A percentile compares a stretch with the other conserved stretches of the same genome.
These are phyloP conservation scores for Globisporangium lucens DNA, from an alignment of 352 stramenopile species.

Conservation along the genomic window DNA sequence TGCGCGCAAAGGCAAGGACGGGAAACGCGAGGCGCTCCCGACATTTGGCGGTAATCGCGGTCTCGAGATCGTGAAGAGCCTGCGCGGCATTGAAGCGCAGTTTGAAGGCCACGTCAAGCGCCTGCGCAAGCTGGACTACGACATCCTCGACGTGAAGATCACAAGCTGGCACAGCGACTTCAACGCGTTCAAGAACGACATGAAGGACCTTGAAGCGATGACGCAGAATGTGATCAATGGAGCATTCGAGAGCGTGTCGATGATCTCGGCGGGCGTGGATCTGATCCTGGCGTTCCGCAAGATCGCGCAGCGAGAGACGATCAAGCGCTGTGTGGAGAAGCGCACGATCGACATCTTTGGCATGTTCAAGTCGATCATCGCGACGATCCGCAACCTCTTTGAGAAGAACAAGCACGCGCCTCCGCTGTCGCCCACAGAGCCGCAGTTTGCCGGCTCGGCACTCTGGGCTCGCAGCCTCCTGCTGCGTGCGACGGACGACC, in stretches of 20 bases:
- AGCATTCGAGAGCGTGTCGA: conserved; percentile 91
- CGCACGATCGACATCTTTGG: conserved; percentile 90
- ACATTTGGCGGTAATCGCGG: conserved; percentile 92
- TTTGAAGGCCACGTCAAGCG: conserved; percentile 91
- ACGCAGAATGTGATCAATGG: conserved; percentile 95
- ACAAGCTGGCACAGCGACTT: conserved; percentile 95
- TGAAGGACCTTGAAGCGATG: conserved; percentile 96
- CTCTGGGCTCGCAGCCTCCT: conserved; percentile 91
- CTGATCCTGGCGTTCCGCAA: conserved; percentile 92
- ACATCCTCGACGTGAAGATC: conserved; percentile 94
- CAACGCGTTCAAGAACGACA: conserved; percentile 93
- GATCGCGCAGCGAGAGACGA: conserved; percentile 90
- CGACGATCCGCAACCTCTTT: conserved; percentile 86
- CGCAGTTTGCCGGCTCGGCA: conserved; percentile 90
- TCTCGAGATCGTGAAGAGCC: conserved; percentile 90
- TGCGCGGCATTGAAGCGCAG: conserved; percentile 90
- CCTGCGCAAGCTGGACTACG: conserved; percentile 89
- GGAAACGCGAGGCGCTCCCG: conserved; percentile 64
- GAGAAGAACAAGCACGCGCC: conserved; percentile 89
- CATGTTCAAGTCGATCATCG: conserved; percentile 84
- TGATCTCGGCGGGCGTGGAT: conserved; percentile 85
- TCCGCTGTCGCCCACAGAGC: conserved; percentile 85
- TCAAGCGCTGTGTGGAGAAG: conserved; percentile 94
- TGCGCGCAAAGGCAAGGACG: conserved; percentile 76
- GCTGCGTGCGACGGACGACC: conserved; percentile 71